Evolutionary conservation across 1,139 yeast species (phyloP).

Genomic region (Kodamaea derodonti): DNA sequence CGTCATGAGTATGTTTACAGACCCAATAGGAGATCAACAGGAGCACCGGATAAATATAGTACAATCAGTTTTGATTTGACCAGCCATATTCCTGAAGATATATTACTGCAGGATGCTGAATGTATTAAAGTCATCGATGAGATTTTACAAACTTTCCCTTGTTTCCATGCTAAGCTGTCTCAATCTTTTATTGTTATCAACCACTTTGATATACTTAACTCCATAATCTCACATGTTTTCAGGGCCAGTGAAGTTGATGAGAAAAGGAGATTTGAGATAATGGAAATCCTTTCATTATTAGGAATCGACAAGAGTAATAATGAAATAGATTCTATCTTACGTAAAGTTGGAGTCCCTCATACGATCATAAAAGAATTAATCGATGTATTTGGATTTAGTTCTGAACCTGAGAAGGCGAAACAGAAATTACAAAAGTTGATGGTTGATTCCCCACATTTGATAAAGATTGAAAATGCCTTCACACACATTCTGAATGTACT

Average conservation of each 20-base stretch:
- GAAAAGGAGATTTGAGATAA: slow-evolving; percentile 64
- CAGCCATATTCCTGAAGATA: slow-evolving; percentile 43
- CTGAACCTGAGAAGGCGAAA: slow-evolving; percentile 62
- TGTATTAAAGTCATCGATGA: slow-evolving; percentile 79
- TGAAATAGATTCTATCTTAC: slow-evolving; percentile 61
- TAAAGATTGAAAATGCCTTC: slow-evolving; percentile 60
- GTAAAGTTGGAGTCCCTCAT: slow-evolving; percentile 70
- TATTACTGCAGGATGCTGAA: slow-evolving; percentile 73
- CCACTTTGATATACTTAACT: slow-evolving; percentile 74
- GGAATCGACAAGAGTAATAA: slow-evolving; percentile 67
- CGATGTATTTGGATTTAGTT: slow-evolving; percentile 71
- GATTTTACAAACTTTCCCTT: slow-evolving; percentile 59
- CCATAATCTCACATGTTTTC: slow-evolving; percentile 60
- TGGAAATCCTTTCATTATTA: slow-evolving; percentile 68
- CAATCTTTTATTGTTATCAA: slow-evolving; percentile 61
- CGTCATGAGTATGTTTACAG: slow-evolving; percentile 82
- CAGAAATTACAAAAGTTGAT: slow-evolving; percentile 61
- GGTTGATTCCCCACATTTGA: slow-evolving; percentile 68
- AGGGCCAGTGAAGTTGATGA: slow-evolving; percentile 65
- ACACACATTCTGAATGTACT: slow-evolving; percentile 57
- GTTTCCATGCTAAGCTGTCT: slow-evolving; percentile 46
- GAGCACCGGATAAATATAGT: slow-evolving; percentile 74
- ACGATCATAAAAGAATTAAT: slow-evolving; percentile 75
- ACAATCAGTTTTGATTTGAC: slow-evolving; percentile 87
- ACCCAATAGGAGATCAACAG: slow-evolving; percentile 47